phyloP scores from a whole-genome alignment of 305 asterid genomes.

The Fraxinus paxiana region DNA sequence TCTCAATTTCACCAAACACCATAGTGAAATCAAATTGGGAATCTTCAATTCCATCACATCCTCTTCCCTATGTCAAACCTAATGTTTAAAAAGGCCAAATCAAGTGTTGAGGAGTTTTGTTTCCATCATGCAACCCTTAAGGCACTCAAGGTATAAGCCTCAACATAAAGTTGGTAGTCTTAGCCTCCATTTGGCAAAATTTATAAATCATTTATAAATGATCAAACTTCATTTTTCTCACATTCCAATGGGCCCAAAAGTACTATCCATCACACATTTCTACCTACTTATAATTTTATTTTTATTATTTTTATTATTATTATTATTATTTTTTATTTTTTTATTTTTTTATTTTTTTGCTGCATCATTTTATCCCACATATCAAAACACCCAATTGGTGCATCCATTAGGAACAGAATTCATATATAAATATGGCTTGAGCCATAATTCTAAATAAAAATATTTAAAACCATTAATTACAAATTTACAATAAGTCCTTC shows the following conservation, averaged over 20 bases:
- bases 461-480: background rate
- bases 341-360: background rate
- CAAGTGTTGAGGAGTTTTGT: background rate
- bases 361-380: background rate
- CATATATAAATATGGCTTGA: background rate
- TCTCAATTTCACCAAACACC: background rate
- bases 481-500: background rate
- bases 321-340: too few species aligned
- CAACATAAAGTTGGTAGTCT: background rate
- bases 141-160: background rate
- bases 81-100: background rate
- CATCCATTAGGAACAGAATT: background rate
- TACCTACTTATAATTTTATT: background rate
- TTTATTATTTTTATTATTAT: too few species aligned
- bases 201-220: background rate
- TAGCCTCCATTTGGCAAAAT: background rate
- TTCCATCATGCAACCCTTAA: background rate
- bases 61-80: conserved; percentile 1
- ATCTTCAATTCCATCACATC: background rate
- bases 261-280: background rate
- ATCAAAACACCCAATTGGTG: background rate
- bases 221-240: background rate
- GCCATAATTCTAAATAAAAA: background rate
- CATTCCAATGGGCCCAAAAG: background rate
- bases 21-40: background rate